Evolutionary conservation across 306 rosid species (phyloP).

Genomic region (Bauhinia variegata): DNA sequence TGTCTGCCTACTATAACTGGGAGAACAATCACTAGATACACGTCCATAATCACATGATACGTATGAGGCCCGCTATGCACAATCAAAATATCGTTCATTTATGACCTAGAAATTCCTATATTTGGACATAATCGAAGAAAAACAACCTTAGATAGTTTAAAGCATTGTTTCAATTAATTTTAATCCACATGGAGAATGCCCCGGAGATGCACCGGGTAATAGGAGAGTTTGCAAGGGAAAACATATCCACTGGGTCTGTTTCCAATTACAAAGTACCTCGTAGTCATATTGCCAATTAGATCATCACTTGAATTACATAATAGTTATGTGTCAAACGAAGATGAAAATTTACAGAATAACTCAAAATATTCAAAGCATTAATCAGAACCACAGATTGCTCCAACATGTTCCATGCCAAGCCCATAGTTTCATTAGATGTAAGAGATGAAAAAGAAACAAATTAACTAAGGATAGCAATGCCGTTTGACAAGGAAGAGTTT

Average conservation of each 20-base stretch:
- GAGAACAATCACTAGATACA: background rate
- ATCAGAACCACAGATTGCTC: background rate
- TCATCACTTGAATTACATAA: background rate
- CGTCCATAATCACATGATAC: no score
- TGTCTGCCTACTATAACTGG: constrained; percentile 1
- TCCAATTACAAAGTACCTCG: background rate
- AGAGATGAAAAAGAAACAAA: background rate
- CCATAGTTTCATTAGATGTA: background rate
- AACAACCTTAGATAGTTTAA: background rate
- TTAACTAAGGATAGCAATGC: background rate
- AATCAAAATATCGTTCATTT: background rate
- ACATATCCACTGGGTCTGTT: background rate
- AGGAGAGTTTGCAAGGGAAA: background rate
- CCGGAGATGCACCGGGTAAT: background rate
- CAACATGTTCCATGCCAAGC: background rate
- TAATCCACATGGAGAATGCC: background rate
- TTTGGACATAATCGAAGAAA: background rate
- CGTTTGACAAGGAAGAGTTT: no score
- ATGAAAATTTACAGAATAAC: constrained; percentile 2
- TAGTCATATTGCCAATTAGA: background rate
- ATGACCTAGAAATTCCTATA: background rate
- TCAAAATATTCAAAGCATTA: constrained; percentile 13
- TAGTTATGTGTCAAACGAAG: constrained; percentile 8
- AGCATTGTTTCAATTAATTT: constrained; percentile 17
- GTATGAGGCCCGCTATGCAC: no score